Conservation (phyloP, 2,329 filamentous ascomycete species). For the Colletotrichum sp. region DNA sequence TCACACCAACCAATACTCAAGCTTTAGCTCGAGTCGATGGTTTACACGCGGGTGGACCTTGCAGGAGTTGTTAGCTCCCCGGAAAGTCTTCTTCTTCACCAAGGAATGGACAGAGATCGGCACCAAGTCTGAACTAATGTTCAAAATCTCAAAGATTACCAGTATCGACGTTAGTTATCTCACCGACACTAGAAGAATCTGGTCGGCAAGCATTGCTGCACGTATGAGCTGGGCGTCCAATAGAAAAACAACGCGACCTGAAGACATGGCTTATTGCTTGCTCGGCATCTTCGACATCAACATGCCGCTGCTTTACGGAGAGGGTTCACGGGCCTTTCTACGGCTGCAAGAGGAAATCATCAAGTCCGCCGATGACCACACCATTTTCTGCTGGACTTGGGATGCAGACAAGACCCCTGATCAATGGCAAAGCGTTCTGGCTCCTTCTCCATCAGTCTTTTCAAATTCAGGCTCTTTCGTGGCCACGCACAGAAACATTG, state of each 20-base stretch:
- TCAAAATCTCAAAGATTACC: not conserved
- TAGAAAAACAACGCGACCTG: constrained; percentile 24
- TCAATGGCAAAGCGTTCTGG: constrained; percentile 3
- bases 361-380: not conserved
- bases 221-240: constrained; percentile 33
- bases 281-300: constrained; percentile 32
- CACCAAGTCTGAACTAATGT: constrained; percentile 23
- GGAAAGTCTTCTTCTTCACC: constrained; percentile 32
- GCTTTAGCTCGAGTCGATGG: constrained; percentile 28
- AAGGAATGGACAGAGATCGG: constrained; percentile 30
- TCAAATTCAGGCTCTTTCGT: not conserved
- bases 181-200: constrained; percentile 3
- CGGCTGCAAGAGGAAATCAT: constrained; percentile 22
- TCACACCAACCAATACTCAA: not conserved
- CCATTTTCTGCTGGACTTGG: constrained; percentile 21
- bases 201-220: constrained; percentile 23
- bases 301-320: constrained; percentile 32
- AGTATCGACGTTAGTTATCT: constrained; percentile 9
- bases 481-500: not conserved
- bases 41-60: constrained; percentile 61
- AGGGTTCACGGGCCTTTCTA: constrained; percentile 27
- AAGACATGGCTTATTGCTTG: constrained; percentile 32
- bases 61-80: constrained; percentile 67
- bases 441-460: constrained; percentile 12
- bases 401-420: constrained; percentile 3